These are phyloP conservation scores for Globisporangium nodosum DNA, from an alignment of 352 stramenopile genomes.

Conservation along the genomic window DNA sequence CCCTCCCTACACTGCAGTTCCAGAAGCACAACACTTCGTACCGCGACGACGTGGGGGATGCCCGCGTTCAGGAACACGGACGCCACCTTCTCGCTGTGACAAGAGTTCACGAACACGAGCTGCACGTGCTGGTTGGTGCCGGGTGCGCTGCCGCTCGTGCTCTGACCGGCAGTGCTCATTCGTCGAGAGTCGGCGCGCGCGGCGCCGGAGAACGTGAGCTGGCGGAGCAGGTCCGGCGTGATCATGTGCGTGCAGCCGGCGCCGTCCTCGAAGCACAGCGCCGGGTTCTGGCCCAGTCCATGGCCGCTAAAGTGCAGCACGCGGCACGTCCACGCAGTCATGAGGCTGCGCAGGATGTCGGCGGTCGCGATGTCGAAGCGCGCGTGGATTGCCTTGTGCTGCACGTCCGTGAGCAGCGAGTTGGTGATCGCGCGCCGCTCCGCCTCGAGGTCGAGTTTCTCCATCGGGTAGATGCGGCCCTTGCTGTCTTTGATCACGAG, in stretches of 20 bases:
- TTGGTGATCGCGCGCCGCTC: conserved; percentile 68
- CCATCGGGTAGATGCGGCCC: conserved; percentile 72
- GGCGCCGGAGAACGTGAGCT: conserved; percentile 61
- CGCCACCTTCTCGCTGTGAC: conserved; percentile 83
- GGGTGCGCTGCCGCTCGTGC: conserved; percentile 7
- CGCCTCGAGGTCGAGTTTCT: conserved; percentile 75
- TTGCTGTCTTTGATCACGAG: conserved; percentile 74
- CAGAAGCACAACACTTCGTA: conserved; percentile 12
- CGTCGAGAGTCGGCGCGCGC: not conserved
- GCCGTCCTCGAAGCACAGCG: conserved; percentile 79
- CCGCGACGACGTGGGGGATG: conserved; percentile 89
- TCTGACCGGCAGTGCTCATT: conserved; percentile 8
- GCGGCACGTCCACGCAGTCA: conserved; percentile 67
- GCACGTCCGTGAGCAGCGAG: conserved; percentile 61
- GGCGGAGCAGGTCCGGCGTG: conserved; percentile 50
- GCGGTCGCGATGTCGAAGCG: conserved; percentile 76
- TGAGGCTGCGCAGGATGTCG: conserved; percentile 68
- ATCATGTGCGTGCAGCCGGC: conserved; percentile 70
- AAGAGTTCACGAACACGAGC: conserved; percentile 82
- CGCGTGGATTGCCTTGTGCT: conserved; percentile 68
- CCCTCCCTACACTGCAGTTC: not conserved
- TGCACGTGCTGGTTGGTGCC: conserved; percentile 29
- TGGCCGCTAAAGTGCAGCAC: conserved; percentile 82
- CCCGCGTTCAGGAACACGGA: conserved; percentile 86
- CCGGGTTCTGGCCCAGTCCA: conserved; percentile 53